Evolutionary conservation across 106 monocot genomes (phyloP).

Genomic region (Acorus calamus): DNA sequence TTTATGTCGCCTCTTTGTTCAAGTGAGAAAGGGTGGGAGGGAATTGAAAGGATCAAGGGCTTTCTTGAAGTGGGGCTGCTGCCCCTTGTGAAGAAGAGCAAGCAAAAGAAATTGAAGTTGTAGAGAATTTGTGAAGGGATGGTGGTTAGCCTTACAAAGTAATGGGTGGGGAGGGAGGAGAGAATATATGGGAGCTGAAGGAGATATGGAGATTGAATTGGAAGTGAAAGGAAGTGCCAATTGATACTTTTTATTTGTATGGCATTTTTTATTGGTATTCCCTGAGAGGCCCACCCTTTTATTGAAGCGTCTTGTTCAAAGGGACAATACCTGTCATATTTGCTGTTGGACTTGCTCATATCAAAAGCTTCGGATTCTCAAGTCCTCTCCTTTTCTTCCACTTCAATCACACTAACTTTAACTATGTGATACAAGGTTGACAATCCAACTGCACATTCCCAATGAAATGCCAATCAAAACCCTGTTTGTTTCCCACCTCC

Average conservation of each 20-base stretch:
- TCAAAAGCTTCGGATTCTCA: constrained; percentile 12
- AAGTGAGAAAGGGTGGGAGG: background rate
- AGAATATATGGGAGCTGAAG: background rate
- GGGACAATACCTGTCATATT: constrained; percentile 16
- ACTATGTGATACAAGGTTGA: no score
- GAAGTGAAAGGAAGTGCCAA: no score
- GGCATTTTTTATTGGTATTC: background rate
- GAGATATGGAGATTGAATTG: background rate
- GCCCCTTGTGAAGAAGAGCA: no score
- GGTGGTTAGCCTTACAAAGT: constrained; percentile 24
- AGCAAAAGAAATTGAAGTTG: no score
- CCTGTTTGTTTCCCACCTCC: constrained; percentile 8
- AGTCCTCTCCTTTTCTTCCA: no score
- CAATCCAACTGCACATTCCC: no score
- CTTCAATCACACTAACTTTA: no score
- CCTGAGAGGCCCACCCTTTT: constrained; percentile 19
- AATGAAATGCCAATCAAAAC: no score
- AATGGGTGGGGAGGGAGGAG: constrained; percentile 1
- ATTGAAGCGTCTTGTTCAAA: constrained; percentile 18
- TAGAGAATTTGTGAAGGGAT: constrained; percentile 2
- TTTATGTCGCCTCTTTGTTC: background rate
- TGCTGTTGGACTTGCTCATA: constrained; percentile 14
- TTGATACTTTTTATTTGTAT: no score
- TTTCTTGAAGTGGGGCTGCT: no score
- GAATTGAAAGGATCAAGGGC: background rate